Evolutionary conservation across 768 basidiomycete genomes (phyloP), one percentile per base, ranked within the genome.

Genomic region (Phaeolepiota aurea): DNA sequence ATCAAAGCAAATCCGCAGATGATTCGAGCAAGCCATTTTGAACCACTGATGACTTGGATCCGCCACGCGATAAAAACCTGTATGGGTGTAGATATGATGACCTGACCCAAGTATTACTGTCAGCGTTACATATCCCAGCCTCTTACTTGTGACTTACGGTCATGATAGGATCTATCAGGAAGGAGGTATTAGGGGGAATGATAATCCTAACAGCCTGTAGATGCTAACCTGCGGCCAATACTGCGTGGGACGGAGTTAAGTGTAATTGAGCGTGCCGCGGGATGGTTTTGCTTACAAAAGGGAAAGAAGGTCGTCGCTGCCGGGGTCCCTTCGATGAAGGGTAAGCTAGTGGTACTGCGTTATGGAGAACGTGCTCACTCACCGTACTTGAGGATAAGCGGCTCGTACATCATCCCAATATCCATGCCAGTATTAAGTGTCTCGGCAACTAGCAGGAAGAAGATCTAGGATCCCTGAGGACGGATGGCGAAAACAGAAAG

Each of bases 21-120:
- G 10, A 62, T 14, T 1, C 38, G 21, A 5, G 61, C 50, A 4
- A 63, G 38, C 47, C 48, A 51, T 31, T 40, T 46, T 1, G 50
- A 53, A 32, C 53, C 55, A n/a, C 57, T 65, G 34, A 66, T 52
- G 14, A 56, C 48, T 12, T 45, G 52, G 23, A 68, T 65, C 4
- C 68, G 49, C 66, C 66, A 67, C 0, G 64, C 65, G 23, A 65
- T 59, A 49, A 69, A 67, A 2, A 66, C 43, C 42, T 70, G 68
- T 1, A 66, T 58, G 0, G 66, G 63, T 0, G 64, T 66, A 1
- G 65, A 65, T 13, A 70, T 56, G 12, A 58, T 48, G 5, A 63
- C 63, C 67, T 69, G 42, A 20, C 11, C n/a, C 1, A 16, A 16
- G 15, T 38, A n/a, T 39, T 12, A 25, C 3, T 10, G 3, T 20